Conservation (phyloP, 2,329 filamentous ascomycete genomes). For the Talaromyces sp. region DNA sequence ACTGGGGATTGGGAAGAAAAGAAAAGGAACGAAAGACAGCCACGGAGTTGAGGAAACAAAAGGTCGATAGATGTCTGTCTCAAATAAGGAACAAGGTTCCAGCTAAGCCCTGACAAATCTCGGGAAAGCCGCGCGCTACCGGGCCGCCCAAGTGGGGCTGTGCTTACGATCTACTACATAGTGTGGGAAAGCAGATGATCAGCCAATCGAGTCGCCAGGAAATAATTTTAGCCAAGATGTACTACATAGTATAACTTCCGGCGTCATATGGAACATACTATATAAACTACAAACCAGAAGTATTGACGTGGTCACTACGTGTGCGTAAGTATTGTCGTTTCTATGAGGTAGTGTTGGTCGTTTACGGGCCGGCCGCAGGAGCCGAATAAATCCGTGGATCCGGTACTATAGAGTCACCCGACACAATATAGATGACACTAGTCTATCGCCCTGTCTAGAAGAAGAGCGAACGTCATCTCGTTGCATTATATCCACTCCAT, state of each 20-base stretch:
- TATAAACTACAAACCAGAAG: not conserved
- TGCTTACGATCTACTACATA: not conserved
- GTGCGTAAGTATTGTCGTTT: not conserved
- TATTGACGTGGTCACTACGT: not conserved
- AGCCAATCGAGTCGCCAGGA: not conserved
- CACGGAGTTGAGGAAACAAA: not conserved
- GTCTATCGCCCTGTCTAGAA: not conserved
- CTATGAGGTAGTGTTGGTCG: not conserved
- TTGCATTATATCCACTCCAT: not conserved
- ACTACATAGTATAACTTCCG: not conserved
- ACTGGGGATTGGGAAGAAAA: not conserved
- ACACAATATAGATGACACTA: not conserved
- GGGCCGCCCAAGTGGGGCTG: not conserved
- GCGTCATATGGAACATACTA: not conserved
- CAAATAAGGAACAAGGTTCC: not conserved
- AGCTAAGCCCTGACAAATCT: slow-evolving; percentile 12
- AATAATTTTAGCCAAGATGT: not conserved
- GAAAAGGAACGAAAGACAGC: not conserved
- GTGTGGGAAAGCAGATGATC: not conserved
- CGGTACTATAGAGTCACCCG: not conserved
- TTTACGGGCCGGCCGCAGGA: not conserved
- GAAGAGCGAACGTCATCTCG: not conserved
- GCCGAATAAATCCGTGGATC: not conserved
- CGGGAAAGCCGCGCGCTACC: slow-evolving; percentile 18
- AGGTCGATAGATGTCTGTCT: not conserved